Percentiles rank a stretch among this genome's conserved stretches.
These are phyloP conservation scores for Penicillium concentricum DNA, from an alignment of 2,329 filamentous ascomycete species.

Conservation along the genomic window DNA sequence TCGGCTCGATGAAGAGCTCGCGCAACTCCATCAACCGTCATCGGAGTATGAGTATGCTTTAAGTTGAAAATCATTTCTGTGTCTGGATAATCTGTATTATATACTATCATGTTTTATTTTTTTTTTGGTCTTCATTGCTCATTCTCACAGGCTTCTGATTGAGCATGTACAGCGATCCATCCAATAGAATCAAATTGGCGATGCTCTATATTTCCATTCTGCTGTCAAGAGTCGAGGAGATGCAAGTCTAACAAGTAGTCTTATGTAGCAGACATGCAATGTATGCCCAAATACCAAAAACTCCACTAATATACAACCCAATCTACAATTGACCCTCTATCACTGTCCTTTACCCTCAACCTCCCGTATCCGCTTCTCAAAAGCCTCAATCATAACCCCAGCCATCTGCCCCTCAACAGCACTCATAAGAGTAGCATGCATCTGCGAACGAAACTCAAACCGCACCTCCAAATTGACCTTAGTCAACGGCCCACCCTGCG, in stretches of 20 bases:
- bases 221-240: not conserved
- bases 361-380: constrained; percentile 74
- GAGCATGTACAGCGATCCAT: constrained; percentile 21
- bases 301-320: constrained; percentile 14
- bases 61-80: constrained; percentile 17
- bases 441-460: constrained; percentile 84
- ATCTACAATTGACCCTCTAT: not conserved
- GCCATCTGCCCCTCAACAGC: constrained; percentile 83
- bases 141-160: constrained; percentile 6
- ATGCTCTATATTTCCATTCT: not conserved
- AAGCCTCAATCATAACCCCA: constrained; percentile 86
- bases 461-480: constrained; percentile 73
- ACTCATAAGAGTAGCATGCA: constrained; percentile 78
- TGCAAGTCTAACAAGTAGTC: not conserved
- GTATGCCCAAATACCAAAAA: not conserved
- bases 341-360: constrained; percentile 43
- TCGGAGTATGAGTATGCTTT: constrained; percentile 29
- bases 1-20: constrained; percentile 24
- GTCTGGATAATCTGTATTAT: constrained; percentile 28
- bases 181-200: constrained; percentile 16
- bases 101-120: constrained; percentile 25
- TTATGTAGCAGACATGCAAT: constrained; percentile 1
- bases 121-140: constrained; percentile 6
- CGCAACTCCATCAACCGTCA: constrained; percentile 21
- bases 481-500: constrained; percentile 52